Percentiles rank a stretch among this genome's conserved stretches.
phyloP scores from a whole-genome alignment of 139 green algal genomes.

The Chlorella sp. region DNA sequence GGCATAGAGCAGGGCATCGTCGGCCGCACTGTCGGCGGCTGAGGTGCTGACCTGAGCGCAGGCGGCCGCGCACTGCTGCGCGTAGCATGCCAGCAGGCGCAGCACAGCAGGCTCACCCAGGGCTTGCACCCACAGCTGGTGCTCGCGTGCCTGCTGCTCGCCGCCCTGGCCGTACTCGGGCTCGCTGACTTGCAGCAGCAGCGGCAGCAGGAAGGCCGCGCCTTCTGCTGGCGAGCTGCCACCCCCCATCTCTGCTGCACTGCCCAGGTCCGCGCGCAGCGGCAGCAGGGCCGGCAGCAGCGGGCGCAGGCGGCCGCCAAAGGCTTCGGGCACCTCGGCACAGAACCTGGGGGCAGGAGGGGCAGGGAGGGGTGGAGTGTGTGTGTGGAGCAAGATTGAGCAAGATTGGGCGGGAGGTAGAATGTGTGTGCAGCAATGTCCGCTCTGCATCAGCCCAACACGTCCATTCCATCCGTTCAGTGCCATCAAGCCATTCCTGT shows the following conservation, averaged over 20 bases:
- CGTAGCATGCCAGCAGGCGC: neutral
- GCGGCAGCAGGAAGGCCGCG: constrained; percentile 25
- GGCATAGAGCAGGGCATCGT: constrained; percentile 19
- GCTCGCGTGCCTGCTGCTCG: neutral
- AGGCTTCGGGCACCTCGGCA: constrained; percentile 48
- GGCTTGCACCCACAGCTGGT: constrained; percentile 11
- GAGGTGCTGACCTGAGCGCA: neutral
- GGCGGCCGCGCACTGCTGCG: neutral
- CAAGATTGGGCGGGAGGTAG: too few relatives aligned
- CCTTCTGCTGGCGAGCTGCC: constrained; percentile 18
- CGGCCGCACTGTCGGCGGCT: neutral
- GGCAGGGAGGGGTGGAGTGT: neutral
- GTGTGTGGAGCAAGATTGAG: neutral
- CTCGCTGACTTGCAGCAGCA: constrained; percentile 37
- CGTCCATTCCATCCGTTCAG: too few relatives aligned
- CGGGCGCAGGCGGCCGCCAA: constrained; percentile 40
- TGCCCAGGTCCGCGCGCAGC: neutral
- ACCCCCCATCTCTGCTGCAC: neutral
- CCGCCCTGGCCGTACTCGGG: neutral
- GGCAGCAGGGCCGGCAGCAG: constrained; percentile 47
- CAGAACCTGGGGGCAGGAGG: constrained; percentile 43
- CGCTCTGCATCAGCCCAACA: too few relatives aligned
- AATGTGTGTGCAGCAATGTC: too few relatives aligned
- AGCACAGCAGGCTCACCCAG: neutral
- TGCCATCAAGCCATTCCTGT: too few relatives aligned